Base-by-base conservation (phyloP, 208 protist species). In the Acanthamoeba quina region DNA sequence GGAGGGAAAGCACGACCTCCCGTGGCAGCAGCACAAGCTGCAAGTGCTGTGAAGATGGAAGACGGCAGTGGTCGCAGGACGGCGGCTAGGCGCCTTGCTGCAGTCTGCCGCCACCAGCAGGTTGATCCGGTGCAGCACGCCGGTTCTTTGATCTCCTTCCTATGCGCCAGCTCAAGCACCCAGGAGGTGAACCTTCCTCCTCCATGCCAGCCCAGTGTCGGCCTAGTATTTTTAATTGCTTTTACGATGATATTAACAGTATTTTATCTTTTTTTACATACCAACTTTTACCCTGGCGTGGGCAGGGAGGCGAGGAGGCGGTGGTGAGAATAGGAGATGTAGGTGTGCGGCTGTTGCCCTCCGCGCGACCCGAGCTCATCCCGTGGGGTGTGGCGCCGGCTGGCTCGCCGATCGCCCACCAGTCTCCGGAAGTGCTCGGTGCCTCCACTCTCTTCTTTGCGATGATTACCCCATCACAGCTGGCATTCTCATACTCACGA, bases 271-370 rank as follows among this genome's bases (percentile, higher is more conserved):
- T 24, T 66, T 60, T 15, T 0, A 3, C 56, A 3, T 60, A 3
- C 21, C 11, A n/a, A n/a, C n/a, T n/a, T n/a, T n/a, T n/a, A n/a
- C n/a, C 56, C 0, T 24, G 10, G 37, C 37, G 37, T 37, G 62
- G n/a, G n/a, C 70, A 74, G 66, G 34, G 66, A 44, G 66, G 13
- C 1, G 70, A 26, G 9, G 70, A 78, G 37, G 70, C 13, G 41
- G 37, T 78, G 70, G 90, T 94, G 70, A 17, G 34, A 19, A 80
- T 94, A 29, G 90, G 90, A 11, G 60, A 94, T 66, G 90, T 94
- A 5, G 34, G 34, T 44, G 34, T 94, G 6, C 49, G 9, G 49
- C 37, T 94, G 49, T 26, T 41, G 29, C 70, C 90, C 15, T 60
- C 70, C 31, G 49, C 37, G 5, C 64, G 60, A 19, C 90, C 90